Base-by-base conservation (phyloP, 768 basidiomycete genomes). In the Artomyces pyxidatus region DNA sequence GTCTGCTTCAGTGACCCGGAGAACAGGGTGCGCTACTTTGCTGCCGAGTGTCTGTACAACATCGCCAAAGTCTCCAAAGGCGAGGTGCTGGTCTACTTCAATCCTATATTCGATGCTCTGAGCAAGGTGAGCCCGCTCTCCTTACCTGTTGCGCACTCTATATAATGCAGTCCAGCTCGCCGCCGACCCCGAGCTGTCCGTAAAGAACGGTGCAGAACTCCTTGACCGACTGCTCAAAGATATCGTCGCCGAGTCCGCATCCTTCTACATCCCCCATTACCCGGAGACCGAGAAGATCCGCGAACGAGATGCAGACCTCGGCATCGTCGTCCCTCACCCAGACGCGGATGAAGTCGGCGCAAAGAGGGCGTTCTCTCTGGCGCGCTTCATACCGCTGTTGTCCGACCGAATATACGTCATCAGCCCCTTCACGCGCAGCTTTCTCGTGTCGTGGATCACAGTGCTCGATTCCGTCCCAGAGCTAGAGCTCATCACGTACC, bases 21-120 rank as follows among this genome's bases (percentile, higher is more conserved):
- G 72, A 92, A 89, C 68, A 77, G 92, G 62, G 91, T 98, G 52
- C 81, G 92, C 38, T 99, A 98, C 69, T 97, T 96, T 71, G 95
- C 95, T 5, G 94, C 92, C 22, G 96, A 99, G 64, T 95, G 93
- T 61, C 70, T 99, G 54, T 99, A 99, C 71, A 99, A 99, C 68
- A 94, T 99, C 55, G 90, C 88, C 23, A 91, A 94, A 66, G 94
- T 96, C 14, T 95, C 93, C 27, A 95, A 96, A 60, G 96, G 95
- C 32, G 95, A 97, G 65, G 85, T 98, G 27, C 71, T 99, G 49
- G 81, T 97, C 12, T 96, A 94, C 63, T 99, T 97, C 71, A 99
- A 99, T 61, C 92, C 94, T 49, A 91, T 98, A 48, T 99, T 99
- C 59, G 96, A 98, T 67, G 87, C 93, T 1, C 74, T 98, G 53